Conservation (phyloP, 805 yeast species). For the Starmerella ratchasimensis region DNA sequence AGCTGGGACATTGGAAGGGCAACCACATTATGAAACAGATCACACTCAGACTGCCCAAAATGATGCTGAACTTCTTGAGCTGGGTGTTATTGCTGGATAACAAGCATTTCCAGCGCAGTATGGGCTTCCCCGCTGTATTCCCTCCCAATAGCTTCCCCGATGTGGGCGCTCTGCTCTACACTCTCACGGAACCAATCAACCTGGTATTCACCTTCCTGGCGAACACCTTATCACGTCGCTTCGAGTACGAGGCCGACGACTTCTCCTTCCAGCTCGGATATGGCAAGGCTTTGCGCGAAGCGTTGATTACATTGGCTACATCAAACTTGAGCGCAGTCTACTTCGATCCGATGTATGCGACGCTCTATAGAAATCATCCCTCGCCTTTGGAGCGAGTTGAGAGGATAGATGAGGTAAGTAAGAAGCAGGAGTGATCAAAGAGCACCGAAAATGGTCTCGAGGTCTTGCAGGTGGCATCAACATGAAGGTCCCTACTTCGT, state of each 20-base stretch:
- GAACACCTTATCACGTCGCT: constrained; percentile 65
- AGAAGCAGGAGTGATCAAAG: too few relatives aligned
- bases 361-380: constrained; percentile 86
- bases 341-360: constrained; percentile 79
- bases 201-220: constrained; percentile 49
- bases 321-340: constrained; percentile 77
- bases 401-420: constrained; percentile 37
- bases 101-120: constrained; percentile 57
- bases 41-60: constrained; percentile 20
- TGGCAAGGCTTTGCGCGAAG: constrained; percentile 48
- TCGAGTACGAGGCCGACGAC: constrained; percentile 87
- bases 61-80: constrained; percentile 57
- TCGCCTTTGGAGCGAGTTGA: constrained; percentile 74
- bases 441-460: too few relatives aligned
- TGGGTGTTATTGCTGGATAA: constrained; percentile 65
- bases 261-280: constrained; percentile 69
- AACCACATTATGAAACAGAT: constrained; percentile 38
- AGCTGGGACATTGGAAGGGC: constrained; percentile 94
- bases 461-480: too few relatives aligned
- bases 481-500: too few relatives aligned
- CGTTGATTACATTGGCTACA: constrained; percentile 62
- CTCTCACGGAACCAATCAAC: constrained; percentile 63
- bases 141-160: constrained; percentile 49
- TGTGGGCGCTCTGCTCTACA: constrained; percentile 68
- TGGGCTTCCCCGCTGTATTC: constrained; percentile 71